Evolutionary conservation across 257 asterid genomes (phyloP).

Genomic region (Mitragyna speciosa): DNA sequence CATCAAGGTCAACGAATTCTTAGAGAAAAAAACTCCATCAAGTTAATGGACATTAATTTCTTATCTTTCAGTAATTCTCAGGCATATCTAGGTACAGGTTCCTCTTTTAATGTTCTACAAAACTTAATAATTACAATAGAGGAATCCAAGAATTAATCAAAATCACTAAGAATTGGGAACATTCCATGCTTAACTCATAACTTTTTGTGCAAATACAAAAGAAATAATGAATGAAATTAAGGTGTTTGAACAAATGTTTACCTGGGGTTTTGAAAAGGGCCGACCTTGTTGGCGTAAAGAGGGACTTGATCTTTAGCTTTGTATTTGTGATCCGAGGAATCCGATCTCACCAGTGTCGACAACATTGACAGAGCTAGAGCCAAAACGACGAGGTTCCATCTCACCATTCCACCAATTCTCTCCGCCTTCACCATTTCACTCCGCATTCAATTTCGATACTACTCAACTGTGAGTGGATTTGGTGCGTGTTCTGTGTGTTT

Average conservation of each 20-base stretch:
- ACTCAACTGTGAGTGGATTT: neutral
- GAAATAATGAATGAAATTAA: neutral
- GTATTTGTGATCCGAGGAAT: constrained; percentile 78
- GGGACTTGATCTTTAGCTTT: constrained; percentile 71
- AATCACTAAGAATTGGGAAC: too few species aligned
- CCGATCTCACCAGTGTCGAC: constrained; percentile 46
- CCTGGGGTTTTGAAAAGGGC: constrained; percentile 93
- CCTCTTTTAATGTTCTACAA: neutral
- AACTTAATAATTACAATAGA: neutral
- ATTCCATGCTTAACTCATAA: too few species aligned
- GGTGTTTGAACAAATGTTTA: constrained; percentile 13
- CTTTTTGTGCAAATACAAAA: too few species aligned
- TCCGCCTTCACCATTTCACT: constrained; percentile 26
- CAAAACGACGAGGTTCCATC: constrained; percentile 31
- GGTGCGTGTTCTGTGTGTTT: constrained; percentile 7
- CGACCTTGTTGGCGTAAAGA: constrained; percentile 82
- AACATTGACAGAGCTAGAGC: constrained; percentile 18
- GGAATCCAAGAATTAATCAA: too few species aligned
- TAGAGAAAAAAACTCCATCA: neutral
- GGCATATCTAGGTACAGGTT: neutral
- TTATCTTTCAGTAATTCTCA: neutral
- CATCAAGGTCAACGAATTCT: neutral
- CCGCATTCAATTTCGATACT: neutral
- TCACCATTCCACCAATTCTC: constrained; percentile 7
- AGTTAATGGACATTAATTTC: neutral